Evolutionary conservation across 2,329 filamentous ascomycete species (phyloP).

Genomic region (Nectriaceae sp.): DNA sequence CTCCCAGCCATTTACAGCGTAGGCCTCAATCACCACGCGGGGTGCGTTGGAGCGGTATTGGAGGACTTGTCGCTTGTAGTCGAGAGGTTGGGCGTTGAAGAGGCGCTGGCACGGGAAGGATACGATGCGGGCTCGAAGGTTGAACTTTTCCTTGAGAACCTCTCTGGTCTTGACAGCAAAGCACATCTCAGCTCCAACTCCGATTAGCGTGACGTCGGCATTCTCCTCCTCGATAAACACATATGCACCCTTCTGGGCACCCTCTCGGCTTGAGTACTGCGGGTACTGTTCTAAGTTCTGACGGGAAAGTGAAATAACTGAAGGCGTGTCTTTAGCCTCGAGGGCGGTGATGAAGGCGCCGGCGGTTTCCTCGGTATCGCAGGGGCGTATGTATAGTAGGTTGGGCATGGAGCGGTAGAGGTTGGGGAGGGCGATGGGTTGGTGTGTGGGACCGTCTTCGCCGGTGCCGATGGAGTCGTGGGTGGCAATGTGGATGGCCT

Average conservation of each 20-base stretch:
- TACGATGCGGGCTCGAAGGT: constrained; percentile 41
- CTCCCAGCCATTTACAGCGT: constrained; percentile 60
- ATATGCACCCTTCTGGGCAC: constrained; percentile 47
- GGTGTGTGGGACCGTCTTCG: constrained; percentile 64
- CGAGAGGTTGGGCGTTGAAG: constrained; percentile 43
- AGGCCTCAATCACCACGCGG: constrained; percentile 61
- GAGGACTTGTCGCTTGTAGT: constrained; percentile 49
- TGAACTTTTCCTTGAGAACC: constrained; percentile 40
- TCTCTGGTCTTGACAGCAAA: constrained; percentile 36
- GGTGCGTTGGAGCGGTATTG: constrained; percentile 44
- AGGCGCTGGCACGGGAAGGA: constrained; percentile 48
- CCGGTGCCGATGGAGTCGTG: constrained; percentile 63
- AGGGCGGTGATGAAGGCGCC: constrained; percentile 56
- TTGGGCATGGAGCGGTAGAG: constrained; percentile 66
- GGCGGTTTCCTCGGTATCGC: constrained; percentile 58
- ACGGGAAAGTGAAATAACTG: constrained; percentile 51
- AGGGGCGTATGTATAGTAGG: constrained; percentile 60
- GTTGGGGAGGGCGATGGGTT: constrained; percentile 58
- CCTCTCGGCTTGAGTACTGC: constrained; percentile 40
- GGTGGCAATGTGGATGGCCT: constrained; percentile 61
- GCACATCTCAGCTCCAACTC: constrained; percentile 39
- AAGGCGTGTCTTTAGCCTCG: constrained; percentile 40
- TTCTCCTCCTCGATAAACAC: constrained; percentile 44
- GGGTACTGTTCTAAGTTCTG: constrained; percentile 44
- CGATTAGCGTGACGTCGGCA: constrained; percentile 47